A percentile compares a stretch with the other conserved stretches of the same genome.
Evolutionary conservation across 495 filamentous ascomycete species (phyloP).

Genomic region (Cercophora scortea): DNA sequence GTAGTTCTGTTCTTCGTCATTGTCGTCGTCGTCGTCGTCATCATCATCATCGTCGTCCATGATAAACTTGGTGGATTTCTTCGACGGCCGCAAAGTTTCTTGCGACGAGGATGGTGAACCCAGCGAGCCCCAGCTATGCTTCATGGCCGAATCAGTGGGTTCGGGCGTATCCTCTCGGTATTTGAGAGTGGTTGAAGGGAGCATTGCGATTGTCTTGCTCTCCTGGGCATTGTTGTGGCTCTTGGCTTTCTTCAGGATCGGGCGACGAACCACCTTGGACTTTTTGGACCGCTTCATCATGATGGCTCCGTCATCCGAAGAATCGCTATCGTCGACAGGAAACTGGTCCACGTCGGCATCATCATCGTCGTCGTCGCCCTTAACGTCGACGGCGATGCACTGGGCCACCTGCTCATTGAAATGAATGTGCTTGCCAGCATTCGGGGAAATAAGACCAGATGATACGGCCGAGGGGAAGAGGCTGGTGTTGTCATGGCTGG

Average conservation of each 20-base stretch:
- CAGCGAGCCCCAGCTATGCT: constrained; percentile 37
- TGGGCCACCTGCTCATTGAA: constrained; percentile 95
- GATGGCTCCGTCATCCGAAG: constrained; percentile 69
- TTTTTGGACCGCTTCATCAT: constrained; percentile 66
- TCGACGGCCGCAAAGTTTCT: constrained; percentile 66
- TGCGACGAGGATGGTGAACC: constrained; percentile 59
- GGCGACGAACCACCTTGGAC: constrained; percentile 25
- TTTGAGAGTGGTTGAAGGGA: constrained; percentile 89
- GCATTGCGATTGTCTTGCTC: constrained; percentile 85
- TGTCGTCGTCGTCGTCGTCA: constrained; percentile 58
- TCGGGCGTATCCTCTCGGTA: constrained; percentile 76
- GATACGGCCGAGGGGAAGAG: constrained; percentile 50
- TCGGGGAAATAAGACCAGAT: constrained; percentile 61
- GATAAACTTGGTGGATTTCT: constrained; percentile 62
- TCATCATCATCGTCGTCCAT: constrained; percentile 39
- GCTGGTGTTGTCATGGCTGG: constrained; percentile 50
- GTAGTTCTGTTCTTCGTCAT: constrained; percentile 51
- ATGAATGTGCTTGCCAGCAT: constrained; percentile 75
- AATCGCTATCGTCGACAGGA: constrained; percentile 49
- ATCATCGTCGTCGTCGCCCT: constrained; percentile 64
- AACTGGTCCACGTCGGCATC: constrained; percentile 37
- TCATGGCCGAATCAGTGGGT: constrained; percentile 49
- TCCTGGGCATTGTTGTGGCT: constrained; percentile 48
- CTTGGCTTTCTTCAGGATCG: constrained; percentile 39
- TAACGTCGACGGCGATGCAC: constrained; percentile 86